Evolutionary conservation across 2,329 filamentous ascomycete species (phyloP), one percentile per base, ranked within the genome.

Genomic region (Diaporthe sp.): DNA sequence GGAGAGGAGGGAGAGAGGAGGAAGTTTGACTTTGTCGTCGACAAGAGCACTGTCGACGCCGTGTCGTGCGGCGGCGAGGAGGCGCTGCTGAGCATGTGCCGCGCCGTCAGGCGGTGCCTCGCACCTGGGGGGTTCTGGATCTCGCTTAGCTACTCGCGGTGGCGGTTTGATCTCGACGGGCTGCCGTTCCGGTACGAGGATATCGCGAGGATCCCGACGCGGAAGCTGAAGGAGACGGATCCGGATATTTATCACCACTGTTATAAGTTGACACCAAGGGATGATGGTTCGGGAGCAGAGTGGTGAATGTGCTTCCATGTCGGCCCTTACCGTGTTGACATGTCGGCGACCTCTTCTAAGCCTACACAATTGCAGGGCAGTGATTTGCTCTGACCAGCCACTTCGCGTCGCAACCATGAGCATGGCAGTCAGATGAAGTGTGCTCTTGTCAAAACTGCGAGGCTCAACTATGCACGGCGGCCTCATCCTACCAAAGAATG

Each of bases 41-140:
- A 89, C 78, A 89, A 89, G 78, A 85, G 87, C 79, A 88, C 88
- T 0, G 85, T 80, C 5, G 88, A 89, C 59, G 87, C 87, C 3
- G 81, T 89, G 6, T 84, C 87, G 0, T 89, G 88, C 58, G 87
- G 82, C 19, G 87, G 85, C 8, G 81, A 82, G 4, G 81, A 79
- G 9, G 79, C 82, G 2, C 62, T 89, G 2, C 76, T 81, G 37
- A 77, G 79, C 1, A 88, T 89, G 86, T 82, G 82, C 6, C 55
- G 78, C 13, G 79, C 83, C 1, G 82, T 89, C 15, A 79, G 79
- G 25, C 74, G 76, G 15, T 82, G 80, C 70, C 80, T 89, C 19
- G 79, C 80, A 0, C 80, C 82, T 0, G 81, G 77, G 6, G 86
- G 85, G 0, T 75, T 85, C 19, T 89, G 88, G 87, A 80, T 89